Percentiles rank a stretch among this genome's conserved stretches.
phyloP scores from a whole-genome alignment of 2,329 filamentous ascomycete genomes.

The Colletotrichum liriopes region DNA sequence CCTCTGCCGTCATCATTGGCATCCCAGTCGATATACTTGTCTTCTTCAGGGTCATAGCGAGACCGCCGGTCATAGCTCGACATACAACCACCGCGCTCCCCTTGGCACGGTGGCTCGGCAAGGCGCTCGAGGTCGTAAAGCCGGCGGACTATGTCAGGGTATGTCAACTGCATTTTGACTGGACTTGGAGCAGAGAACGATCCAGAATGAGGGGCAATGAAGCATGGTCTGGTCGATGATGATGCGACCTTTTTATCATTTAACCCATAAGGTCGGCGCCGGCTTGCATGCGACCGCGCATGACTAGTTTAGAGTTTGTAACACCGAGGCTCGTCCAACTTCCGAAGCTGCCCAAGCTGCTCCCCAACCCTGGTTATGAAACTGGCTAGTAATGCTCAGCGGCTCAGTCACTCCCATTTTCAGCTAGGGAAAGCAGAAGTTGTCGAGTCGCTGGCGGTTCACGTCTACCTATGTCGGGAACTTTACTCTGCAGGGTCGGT shows the following conservation, averaged over 20 bases:
- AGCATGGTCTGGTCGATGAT: neutral
- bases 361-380: neutral
- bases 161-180: slow-evolving; percentile 23
- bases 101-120: slow-evolving; percentile 25
- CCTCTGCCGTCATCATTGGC: slow-evolving; percentile 37
- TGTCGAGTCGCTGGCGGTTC: too few species aligned
- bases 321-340: neutral
- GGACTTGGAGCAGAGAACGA: neutral
- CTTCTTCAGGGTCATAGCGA: slow-evolving; percentile 35
- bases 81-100: slow-evolving; percentile 38
- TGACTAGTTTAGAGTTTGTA: neutral
- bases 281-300: too few species aligned
- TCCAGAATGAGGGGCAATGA: neutral
- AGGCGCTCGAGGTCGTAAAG: slow-evolving; percentile 39
- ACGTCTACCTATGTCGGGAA: too few species aligned
- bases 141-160: slow-evolving; percentile 36
- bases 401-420: too few species aligned
- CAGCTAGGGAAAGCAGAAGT: too few species aligned
- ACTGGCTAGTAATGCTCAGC: too few species aligned
- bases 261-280: too few species aligned
- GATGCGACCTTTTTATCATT: neutral
- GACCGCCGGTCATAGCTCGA: slow-evolving; percentile 40
- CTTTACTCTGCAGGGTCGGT: too few species aligned
- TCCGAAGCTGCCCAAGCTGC: neutral
- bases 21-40: slow-evolving; percentile 40